Evolutionary conservation across 257 asterid species (phyloP), one percentile per base, ranked within the genome.

Genomic region (Anisodus acutangulus): DNA sequence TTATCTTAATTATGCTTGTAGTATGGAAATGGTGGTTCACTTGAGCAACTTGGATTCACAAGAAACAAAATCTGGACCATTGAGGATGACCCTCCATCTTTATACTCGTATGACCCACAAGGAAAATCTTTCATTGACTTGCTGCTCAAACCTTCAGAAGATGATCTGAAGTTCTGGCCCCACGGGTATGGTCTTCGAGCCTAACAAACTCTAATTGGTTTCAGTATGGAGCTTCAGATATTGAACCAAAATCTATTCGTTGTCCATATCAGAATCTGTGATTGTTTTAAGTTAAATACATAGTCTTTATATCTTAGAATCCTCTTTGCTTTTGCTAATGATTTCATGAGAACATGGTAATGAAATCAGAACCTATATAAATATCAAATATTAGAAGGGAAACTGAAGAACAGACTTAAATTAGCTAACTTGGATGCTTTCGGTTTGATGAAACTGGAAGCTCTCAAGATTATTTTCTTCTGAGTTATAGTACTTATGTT

Each of bases 141-240:
- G 83, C 88, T 93, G 47, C 98, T 97, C 80, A 93, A 91, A 93
- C 94, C 97, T 78, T 88, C 93, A 15, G 98, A 93, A 88, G 98
- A 96, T 78, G 98, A 94, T 82, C 84, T 92, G 22, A 96, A 94
- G 89, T 90, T 79, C 93, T 97, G 97, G 98, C 97, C 98, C 87
- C 91, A 93, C 69, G 71, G 98, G 98, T 96, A 90, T 84, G 80
- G n/a, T 17, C 63, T 68, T 72, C 7, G 66, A 12, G 57, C 17
- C 82, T 85, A 63, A n/a, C 31, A 70, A 83, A n/a, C 82, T 58
- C 39, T 74, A 31, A 10, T 78, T 22, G 39, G 49, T 60, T 76
- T 39, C 64, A 26, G 49, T 51, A 26, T 7, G 82, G 82, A 78
- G 9, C 47, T 78, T 78, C 60, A 15, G 47, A 78, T 53, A 12